A percentile compares a stretch with the other conserved stretches of the same genome.
Conservation (phyloP, 768 basidiomycete genomes). For the Tricholoma matsutake region DNA sequence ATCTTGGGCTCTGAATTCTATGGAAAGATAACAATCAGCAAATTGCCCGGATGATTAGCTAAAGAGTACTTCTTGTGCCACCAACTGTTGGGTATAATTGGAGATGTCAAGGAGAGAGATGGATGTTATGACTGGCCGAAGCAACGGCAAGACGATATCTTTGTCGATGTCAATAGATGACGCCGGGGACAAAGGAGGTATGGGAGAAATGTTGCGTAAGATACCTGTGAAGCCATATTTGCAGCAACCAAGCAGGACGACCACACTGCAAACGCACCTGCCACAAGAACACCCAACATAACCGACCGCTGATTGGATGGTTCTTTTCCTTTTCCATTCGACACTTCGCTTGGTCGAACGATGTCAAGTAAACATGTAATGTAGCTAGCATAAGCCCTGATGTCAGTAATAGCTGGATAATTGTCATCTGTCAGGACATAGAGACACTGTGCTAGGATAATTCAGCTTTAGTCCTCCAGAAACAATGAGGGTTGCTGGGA, state of each 20-base stretch:
- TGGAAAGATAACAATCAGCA: not conserved
- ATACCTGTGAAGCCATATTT: constrained; percentile 47
- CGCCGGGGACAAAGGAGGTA: constrained; percentile 63
- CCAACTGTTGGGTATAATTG: constrained; percentile 15
- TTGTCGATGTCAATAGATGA: constrained; percentile 68
- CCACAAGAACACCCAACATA: constrained; percentile 62
- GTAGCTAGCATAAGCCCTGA: constrained; percentile 59
- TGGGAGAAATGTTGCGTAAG: constrained; percentile 70
- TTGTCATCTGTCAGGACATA: constrained; percentile 95
- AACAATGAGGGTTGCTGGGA: not conserved
- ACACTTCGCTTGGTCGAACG: constrained; percentile 35
- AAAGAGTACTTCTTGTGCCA: not conserved
- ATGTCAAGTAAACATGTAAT: constrained; percentile 65
- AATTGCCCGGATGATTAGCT: not conserved
- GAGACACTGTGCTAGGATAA: constrained; percentile 73
- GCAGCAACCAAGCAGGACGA: not conserved
- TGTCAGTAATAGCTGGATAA: constrained; percentile 60
- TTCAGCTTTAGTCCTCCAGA: not conserved
- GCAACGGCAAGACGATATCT: constrained; percentile 67
- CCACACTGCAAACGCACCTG: constrained; percentile 44
- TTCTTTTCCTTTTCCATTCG: constrained; percentile 40
- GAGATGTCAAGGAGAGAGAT: constrained; percentile 52
- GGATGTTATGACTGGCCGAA: constrained; percentile 63
- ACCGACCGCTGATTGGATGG: constrained; percentile 44
- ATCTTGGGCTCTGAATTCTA: constrained; percentile 50